Evolutionary conservation across 2,329 filamentous ascomycete species (phyloP).

Genomic region (Cucurbitaria berberidis): DNA sequence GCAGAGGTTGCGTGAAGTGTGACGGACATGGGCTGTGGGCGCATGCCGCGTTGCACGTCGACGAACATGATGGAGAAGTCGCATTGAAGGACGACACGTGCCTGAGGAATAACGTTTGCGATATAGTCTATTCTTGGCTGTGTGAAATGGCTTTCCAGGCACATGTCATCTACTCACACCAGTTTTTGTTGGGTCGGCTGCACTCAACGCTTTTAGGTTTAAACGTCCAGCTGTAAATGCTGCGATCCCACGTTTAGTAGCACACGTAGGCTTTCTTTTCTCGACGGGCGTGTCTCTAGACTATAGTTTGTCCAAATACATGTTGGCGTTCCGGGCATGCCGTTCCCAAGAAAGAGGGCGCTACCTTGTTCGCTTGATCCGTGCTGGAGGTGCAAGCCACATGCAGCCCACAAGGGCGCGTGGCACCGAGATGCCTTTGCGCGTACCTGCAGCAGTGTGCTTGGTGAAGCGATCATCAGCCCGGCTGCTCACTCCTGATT

Average conservation of each 20-base stretch:
- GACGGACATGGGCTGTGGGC: not conserved
- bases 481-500: constrained; percentile 1
- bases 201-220: not conserved
- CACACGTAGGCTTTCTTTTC: not conserved
- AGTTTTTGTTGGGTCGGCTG: too few relatives aligned
- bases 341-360: constrained; percentile 36
- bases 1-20: constrained; percentile 4
- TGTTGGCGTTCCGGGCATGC: constrained; percentile 31
- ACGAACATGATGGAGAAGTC: not conserved
- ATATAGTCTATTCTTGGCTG: not conserved
- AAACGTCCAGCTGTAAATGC: not conserved
- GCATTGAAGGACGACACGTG: not conserved
- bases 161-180: too few relatives aligned
- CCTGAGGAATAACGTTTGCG: not conserved
- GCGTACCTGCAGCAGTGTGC: constrained; percentile 45
- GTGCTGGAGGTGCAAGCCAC: constrained; percentile 33
- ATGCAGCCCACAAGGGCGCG: constrained; percentile 11
- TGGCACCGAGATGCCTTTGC: constrained; percentile 21
- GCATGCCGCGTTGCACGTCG: not conserved
- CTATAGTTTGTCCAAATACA: constrained; percentile 7
- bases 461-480: constrained; percentile 5
- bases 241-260: too few relatives aligned
- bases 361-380: constrained; percentile 25
- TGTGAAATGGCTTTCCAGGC: not conserved
- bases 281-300: not conserved